phyloP scores from a whole-genome alignment of 169 alveolate species.

The Plasmodium relictum region DNA sequence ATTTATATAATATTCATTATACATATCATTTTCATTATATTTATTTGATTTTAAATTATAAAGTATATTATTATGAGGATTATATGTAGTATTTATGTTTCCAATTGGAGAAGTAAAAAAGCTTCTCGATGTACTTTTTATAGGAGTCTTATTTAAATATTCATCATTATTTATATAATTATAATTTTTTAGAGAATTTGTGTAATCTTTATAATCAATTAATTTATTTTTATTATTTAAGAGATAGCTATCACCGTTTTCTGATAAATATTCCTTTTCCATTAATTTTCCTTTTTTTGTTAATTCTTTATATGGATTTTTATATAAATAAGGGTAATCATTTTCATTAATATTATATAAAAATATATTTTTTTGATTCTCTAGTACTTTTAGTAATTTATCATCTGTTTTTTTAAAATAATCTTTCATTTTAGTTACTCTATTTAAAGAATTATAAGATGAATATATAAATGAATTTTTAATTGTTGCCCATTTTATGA shows the following conservation, averaged over 20 bases:
- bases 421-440: conserved; percentile 67
- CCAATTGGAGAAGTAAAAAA: conserved; percentile 56
- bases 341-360: conserved; percentile 67
- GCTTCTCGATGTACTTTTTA: conserved; percentile 37
- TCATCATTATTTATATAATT: conserved; percentile 18
- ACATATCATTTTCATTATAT: conserved; percentile 24
- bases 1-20: conserved; percentile 28
- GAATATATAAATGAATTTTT: conserved; percentile 62
- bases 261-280: conserved; percentile 38
- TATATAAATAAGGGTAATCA: conserved; percentile 26
- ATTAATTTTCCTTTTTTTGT: conserved; percentile 8
- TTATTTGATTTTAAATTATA: conserved; percentile 4
- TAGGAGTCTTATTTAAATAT: conserved; percentile 58
- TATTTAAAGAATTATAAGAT: conserved; percentile 65
- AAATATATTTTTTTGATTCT: conserved; percentile 56
- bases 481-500: conserved; percentile 74
- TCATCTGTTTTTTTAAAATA: conserved; percentile 63
- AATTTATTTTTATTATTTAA: conserved; percentile 22
- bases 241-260: conserved; percentile 8
- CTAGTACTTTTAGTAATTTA: conserved; percentile 54
- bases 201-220: conserved; percentile 4
- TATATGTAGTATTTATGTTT: neutral
- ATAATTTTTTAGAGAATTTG: neutral
- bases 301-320: neutral
- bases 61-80: neutral